Conservation (phyloP, 2,329 filamentous ascomycete species). For the Periconia sp. region DNA sequence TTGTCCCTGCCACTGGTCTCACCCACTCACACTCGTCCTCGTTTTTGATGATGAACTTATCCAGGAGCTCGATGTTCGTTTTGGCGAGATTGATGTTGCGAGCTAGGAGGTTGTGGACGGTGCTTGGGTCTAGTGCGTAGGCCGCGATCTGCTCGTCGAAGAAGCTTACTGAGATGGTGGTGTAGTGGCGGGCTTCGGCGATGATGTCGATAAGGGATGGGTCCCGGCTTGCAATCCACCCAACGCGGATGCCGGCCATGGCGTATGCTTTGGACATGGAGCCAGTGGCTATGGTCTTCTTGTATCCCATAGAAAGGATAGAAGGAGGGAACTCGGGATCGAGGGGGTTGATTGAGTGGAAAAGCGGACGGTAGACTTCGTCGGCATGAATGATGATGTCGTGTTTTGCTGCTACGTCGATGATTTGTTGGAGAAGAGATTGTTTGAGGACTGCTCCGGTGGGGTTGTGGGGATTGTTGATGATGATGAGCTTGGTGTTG, state of each 20-base stretch:
- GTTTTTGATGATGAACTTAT: conserved; percentile 67
- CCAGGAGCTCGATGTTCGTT: conserved; percentile 67
- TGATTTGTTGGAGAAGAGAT: conserved; percentile 60
- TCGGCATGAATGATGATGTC: conserved; percentile 71
- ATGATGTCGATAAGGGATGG: conserved; percentile 63
- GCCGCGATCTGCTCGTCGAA: conserved; percentile 78
- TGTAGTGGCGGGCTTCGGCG: conserved; percentile 73
- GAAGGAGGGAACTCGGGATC: conserved; percentile 65
- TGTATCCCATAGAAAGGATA: conserved; percentile 70
- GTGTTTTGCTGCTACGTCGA: conserved; percentile 63
- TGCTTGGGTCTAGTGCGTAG: conserved; percentile 68
- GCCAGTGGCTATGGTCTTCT: conserved; percentile 70
- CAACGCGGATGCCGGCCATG: conserved; percentile 77
- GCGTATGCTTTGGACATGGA: conserved; percentile 86
- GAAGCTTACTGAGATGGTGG: conserved; percentile 81
- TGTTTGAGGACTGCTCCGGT: conserved; percentile 71
- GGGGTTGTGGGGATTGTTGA: conserved; percentile 82
- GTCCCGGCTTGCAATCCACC: conserved; percentile 77
- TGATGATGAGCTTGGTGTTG: conserved; percentile 71
- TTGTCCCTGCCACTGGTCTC: conserved; percentile 77
- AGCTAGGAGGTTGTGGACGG: conserved; percentile 64
- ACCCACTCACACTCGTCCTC: conserved; percentile 68
- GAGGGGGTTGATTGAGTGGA: conserved; percentile 65
- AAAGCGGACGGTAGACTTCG: conserved; percentile 83
- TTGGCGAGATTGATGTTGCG: conserved; percentile 69